Percentiles rank a stretch among this genome's conserved stretches.
phyloP scores from a whole-genome alignment of 768 basidiomycete genomes.

The Nidularia pulvinata region DNA sequence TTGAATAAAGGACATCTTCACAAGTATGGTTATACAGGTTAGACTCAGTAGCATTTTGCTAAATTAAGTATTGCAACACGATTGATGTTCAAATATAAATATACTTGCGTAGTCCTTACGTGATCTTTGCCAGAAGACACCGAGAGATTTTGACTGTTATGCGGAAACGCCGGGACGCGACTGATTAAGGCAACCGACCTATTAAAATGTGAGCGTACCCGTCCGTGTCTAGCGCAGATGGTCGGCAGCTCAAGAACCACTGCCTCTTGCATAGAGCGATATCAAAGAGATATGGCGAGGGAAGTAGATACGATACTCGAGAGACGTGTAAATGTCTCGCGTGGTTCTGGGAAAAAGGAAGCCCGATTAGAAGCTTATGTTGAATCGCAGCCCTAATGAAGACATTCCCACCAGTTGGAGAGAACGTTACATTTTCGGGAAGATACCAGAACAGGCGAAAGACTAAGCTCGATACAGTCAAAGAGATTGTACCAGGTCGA shows the following conservation, averaged over 20 bases:
- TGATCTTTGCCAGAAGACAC: too few species aligned
- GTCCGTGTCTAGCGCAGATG: background rate
- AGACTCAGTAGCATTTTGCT: too few species aligned
- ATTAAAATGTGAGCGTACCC: background rate
- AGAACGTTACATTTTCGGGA: background rate
- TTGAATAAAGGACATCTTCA: too few species aligned
- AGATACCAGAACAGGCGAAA: background rate
- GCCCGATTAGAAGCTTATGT: background rate
- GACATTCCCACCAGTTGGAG: background rate
- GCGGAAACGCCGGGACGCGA: too few species aligned
- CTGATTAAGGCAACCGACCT: background rate
- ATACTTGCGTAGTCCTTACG: too few species aligned
- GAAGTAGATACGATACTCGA: background rate
- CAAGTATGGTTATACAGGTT: too few species aligned
- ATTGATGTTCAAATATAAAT: too few species aligned
- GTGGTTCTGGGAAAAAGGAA: conserved; percentile 4
- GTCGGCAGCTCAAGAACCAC: background rate
- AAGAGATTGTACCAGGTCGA: too few species aligned
- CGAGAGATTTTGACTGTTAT: too few species aligned
- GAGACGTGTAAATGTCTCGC: conserved; percentile 1
- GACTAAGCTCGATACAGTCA: too few species aligned
- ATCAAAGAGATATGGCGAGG: background rate
- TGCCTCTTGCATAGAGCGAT: background rate
- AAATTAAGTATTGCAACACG: too few species aligned
- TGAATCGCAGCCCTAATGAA: background rate